Conservation (phyloP, 495 filamentous ascomycete genomes). For the Talaromyces adpressus region DNA sequence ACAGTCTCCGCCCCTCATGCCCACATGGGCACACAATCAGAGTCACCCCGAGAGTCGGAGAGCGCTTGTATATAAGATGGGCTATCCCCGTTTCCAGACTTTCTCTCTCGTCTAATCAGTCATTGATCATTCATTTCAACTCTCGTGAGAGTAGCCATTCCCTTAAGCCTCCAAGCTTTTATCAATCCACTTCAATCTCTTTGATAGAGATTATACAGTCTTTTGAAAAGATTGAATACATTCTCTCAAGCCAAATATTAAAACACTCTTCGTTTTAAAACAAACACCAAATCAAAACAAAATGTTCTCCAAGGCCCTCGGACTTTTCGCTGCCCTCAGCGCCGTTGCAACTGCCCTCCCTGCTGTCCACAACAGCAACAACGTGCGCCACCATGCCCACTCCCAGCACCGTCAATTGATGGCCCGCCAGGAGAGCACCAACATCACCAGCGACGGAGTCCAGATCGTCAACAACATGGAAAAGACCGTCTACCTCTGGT, state of each 20-base stretch:
- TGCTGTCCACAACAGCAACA: constrained; percentile 16
- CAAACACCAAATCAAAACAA: constrained; percentile 13
- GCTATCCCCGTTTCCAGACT: not conserved
- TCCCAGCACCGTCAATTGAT: constrained; percentile 5
- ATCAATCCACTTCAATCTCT: constrained; percentile 5
- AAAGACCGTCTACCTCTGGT: constrained; percentile 35
- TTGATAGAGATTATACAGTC: constrained; percentile 10
- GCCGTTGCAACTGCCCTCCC: constrained; percentile 32
- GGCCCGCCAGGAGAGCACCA: constrained; percentile 21
- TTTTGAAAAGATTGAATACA: constrained; percentile 12
- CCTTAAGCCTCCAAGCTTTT: not conserved
- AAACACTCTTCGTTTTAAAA: constrained; percentile 13
- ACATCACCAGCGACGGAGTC: constrained; percentile 32
- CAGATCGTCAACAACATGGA: constrained; percentile 33
- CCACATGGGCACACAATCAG: not conserved
- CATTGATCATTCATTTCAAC: constrained; percentile 3
- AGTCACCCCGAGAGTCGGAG: not conserved
- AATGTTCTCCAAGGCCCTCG: constrained; percentile 40
- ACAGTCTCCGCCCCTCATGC: not conserved
- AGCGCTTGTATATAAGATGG: not conserved
- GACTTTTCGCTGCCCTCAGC: constrained; percentile 30
- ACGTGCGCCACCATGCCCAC: constrained; percentile 12
- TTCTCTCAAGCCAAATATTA: constrained; percentile 8
- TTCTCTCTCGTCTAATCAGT: not conserved
- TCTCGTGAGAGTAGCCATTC: constrained; percentile 7